phyloP scores from a whole-genome alignment of 352 stramenopile genomes.

The Phytophthora litchii region DNA sequence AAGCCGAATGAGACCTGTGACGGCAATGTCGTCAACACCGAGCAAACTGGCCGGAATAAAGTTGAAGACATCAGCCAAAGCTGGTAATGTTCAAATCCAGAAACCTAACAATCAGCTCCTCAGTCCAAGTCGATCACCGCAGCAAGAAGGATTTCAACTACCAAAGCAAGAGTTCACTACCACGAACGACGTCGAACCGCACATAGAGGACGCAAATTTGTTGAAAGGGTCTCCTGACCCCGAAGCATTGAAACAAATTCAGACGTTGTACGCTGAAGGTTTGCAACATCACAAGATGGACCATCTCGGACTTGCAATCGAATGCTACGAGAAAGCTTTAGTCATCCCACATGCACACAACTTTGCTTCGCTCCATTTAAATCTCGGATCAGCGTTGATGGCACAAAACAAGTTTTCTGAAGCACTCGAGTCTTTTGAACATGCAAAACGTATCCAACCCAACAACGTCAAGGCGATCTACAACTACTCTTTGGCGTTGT shows the following conservation, averaged over 20 bases:
- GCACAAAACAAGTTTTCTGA: conserved; percentile 39
- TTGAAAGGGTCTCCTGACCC: conserved; percentile 11
- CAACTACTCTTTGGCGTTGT: conserved; percentile 58
- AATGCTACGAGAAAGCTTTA: conserved; percentile 60
- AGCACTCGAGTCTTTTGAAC: conserved; percentile 45
- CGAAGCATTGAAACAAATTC: conserved; percentile 42
- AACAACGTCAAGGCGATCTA: conserved; percentile 64
- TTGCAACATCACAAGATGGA: conserved; percentile 62
- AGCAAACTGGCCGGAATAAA: neutral
- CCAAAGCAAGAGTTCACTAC: neutral
- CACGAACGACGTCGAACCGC: neutral
- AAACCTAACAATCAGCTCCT: conserved; percentile 11
- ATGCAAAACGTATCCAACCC: conserved; percentile 57
- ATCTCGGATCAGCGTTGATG: conserved; percentile 65
- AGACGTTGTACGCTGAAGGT: conserved; percentile 64
- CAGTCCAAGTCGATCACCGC: neutral
- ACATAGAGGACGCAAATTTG: conserved; percentile 1
- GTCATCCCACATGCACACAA: conserved; percentile 35
- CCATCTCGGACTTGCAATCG: conserved; percentile 49
- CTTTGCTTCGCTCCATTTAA: conserved; percentile 74
- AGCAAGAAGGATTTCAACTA: neutral
- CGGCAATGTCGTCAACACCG: neutral
- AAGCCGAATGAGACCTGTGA: conserved; percentile 6
- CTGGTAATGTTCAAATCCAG: neutral
- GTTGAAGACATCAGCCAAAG: neutral